Percentiles rank a stretch among this genome's conserved stretches.
Conservation (phyloP, 23 red algal species). For the Gracilariopsis chorda region DNA sequence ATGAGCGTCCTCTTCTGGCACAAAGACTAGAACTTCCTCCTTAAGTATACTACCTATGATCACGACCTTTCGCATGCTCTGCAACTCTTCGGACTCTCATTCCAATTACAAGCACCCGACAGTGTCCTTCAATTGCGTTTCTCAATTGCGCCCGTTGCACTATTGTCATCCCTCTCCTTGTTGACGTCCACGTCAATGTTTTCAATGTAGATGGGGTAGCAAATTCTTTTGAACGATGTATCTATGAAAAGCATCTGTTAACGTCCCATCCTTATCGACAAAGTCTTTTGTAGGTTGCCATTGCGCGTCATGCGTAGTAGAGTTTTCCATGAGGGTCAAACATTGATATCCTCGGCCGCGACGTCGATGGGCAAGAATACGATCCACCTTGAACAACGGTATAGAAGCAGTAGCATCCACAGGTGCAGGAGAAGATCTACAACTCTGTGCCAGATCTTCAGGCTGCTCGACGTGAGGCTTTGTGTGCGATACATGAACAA, state of each 20-base stretch:
- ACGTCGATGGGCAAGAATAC: not conserved
- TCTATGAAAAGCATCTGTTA: not conserved
- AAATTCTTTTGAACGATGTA: not conserved
- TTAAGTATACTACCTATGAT: no score
- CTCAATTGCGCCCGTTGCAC: no score
- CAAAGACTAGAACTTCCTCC: no score
- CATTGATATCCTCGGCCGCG: not conserved
- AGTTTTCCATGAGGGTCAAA: not conserved
- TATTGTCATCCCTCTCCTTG: no score
- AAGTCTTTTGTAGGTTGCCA: not conserved
- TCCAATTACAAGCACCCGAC: no score
- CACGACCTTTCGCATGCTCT: no score
- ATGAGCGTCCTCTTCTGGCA: no score
- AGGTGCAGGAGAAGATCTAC: not conserved
- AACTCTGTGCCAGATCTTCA: not conserved
- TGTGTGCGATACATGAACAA: not conserved
- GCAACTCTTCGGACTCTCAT: no score
- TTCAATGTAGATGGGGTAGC: not conserved
- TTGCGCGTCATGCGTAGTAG: not conserved
- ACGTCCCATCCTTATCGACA: not conserved
- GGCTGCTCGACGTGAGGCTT: not conserved
- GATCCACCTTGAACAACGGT: not conserved
- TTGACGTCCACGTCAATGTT: not conserved
- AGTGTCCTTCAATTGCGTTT: no score
- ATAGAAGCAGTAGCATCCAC: not conserved